Percentiles rank a stretch among this genome's conserved stretches.
These are phyloP conservation scores for Domatiomyces catenatus DNA, from an alignment of 2,329 filamentous ascomycete genomes.

Conservation along the genomic window DNA sequence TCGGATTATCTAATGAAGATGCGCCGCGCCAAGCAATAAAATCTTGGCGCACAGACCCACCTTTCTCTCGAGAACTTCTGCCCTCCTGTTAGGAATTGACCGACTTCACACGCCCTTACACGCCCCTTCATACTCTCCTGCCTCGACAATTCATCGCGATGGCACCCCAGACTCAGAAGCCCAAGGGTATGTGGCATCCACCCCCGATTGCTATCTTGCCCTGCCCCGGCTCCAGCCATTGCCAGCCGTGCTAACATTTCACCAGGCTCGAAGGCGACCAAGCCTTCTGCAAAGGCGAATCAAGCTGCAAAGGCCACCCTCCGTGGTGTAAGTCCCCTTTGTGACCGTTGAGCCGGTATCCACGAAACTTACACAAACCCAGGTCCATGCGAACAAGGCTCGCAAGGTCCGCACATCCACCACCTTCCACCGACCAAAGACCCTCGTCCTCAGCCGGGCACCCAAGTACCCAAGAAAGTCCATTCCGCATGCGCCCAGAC, in stretches of 20 bases:
- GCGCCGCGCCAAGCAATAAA: neutral
- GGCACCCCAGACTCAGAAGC: slow-evolving; percentile 17
- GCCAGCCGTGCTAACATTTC: neutral
- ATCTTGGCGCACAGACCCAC: slow-evolving; percentile 1
- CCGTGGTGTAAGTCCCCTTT: slow-evolving; percentile 63
- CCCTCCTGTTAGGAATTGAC: neutral
- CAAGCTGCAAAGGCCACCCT: slow-evolving; percentile 91
- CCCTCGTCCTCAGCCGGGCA: slow-evolving; percentile 71
- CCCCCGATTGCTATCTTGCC: neutral
- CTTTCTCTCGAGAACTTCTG: neutral
- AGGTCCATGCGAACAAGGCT: slow-evolving; percentile 68
- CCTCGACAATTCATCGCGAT: slow-evolving; percentile 10
- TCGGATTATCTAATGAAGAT: neutral
- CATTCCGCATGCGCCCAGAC: slow-evolving; percentile 71
- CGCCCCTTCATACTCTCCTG: neutral
- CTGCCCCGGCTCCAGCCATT: neutral
- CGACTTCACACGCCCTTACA: neutral
- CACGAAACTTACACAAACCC: slow-evolving; percentile 14
- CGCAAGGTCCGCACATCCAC: slow-evolving; percentile 84
- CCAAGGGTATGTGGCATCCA: slow-evolving; percentile 13
- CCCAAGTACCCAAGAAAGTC: slow-evolving; percentile 97
- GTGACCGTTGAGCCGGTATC: slow-evolving; percentile 25
- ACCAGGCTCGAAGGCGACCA: slow-evolving; percentile 26
- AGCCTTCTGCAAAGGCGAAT: slow-evolving; percentile 62
- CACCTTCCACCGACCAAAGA: slow-evolving; percentile 97